A percentile compares a stretch with the other conserved stretches of the same genome.
phyloP scores from a whole-genome alignment of 2,329 filamentous ascomycete genomes.

The Graphilbum sp. region DNA sequence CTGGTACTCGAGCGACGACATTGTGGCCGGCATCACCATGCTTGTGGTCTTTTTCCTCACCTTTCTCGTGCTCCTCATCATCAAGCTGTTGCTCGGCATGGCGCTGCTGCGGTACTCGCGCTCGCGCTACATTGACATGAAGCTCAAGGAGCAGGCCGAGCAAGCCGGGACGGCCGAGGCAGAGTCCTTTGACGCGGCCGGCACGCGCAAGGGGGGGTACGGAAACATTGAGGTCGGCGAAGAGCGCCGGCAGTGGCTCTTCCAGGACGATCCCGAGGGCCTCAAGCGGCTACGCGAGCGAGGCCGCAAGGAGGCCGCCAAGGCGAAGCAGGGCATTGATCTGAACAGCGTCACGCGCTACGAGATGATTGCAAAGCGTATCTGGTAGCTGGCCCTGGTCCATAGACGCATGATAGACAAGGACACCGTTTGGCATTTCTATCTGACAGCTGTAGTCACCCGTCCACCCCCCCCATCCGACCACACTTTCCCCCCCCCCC shows the following conservation, averaged over 20 bases:
- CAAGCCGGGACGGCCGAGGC: conserved; percentile 29
- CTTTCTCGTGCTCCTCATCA: conserved; percentile 70
- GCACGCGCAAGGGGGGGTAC: conserved; percentile 63
- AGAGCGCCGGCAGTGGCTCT: conserved; percentile 72
- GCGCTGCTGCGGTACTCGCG: conserved; percentile 63
- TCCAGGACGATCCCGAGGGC: conserved; percentile 66
- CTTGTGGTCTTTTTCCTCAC: conserved; percentile 68
- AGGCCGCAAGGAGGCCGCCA: conserved; percentile 45
- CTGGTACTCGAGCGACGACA: conserved; percentile 47
- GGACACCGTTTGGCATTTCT: too few relatives aligned
- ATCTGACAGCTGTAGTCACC: too few relatives aligned
- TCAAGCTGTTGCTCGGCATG: conserved; percentile 84
- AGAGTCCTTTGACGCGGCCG: conserved; percentile 49
- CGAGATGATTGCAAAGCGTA: conserved; percentile 91
- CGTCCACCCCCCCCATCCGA: too few relatives aligned
- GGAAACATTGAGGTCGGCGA: conserved; percentile 80
- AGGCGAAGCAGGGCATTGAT: conserved; percentile 36
- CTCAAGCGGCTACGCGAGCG: conserved; percentile 44
- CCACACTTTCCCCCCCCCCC: too few relatives aligned
- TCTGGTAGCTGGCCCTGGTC: conserved; percentile 63
- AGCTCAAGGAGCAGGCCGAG: conserved; percentile 42
- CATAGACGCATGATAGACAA: too few relatives aligned
- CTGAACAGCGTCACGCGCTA: conserved; percentile 61
- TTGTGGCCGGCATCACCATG: conserved; percentile 66
- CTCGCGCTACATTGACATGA: conserved; percentile 68